phyloP scores from a whole-genome alignment of 257 asterid genomes.

The Asclepias syriaca region DNA sequence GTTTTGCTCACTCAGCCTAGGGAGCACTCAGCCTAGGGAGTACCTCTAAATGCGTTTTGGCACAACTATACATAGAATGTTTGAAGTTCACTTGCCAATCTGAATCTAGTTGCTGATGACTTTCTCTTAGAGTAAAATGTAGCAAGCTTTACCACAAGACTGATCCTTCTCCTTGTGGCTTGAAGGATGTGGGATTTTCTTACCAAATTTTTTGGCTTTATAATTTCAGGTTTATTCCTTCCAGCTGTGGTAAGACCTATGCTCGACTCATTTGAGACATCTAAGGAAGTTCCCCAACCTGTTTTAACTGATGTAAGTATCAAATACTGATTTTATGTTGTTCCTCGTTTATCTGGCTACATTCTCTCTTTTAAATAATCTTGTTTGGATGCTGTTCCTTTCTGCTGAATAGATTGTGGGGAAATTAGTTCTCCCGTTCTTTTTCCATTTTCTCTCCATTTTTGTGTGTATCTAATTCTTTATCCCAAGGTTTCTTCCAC shows the following conservation, averaged over 20 bases:
- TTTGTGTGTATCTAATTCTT: neutral
- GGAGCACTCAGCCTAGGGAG: neutral
- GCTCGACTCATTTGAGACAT: conserved; percentile 70
- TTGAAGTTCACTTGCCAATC: neutral
- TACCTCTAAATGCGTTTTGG: neutral
- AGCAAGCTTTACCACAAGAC: neutral
- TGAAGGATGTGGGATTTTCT: conserved; percentile 3
- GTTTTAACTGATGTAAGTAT: conserved; percentile 69
- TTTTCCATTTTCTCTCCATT: neutral
- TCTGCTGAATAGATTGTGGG: neutral
- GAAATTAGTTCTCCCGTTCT: neutral
- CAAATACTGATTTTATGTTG: neutral
- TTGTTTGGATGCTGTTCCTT: neutral
- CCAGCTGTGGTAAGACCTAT: conserved; percentile 98
- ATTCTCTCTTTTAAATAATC: neutral
- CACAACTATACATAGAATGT: neutral
- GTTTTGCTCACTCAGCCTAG: neutral
- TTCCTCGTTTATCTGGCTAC: conserved; percentile 8
- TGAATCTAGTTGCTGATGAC: neutral
- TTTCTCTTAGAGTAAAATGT: conserved; percentile 2
- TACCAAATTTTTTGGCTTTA: conserved; percentile 12
- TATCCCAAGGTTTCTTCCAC: neutral
- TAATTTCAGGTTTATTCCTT: conserved; percentile 75
- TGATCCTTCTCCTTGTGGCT: neutral
- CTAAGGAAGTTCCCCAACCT: conserved; percentile 71